Evolutionary conservation across 352 stramenopile species (phyloP), one percentile per base, ranked within the genome.

Genomic region (Aphanomyces cochlioides): DNA sequence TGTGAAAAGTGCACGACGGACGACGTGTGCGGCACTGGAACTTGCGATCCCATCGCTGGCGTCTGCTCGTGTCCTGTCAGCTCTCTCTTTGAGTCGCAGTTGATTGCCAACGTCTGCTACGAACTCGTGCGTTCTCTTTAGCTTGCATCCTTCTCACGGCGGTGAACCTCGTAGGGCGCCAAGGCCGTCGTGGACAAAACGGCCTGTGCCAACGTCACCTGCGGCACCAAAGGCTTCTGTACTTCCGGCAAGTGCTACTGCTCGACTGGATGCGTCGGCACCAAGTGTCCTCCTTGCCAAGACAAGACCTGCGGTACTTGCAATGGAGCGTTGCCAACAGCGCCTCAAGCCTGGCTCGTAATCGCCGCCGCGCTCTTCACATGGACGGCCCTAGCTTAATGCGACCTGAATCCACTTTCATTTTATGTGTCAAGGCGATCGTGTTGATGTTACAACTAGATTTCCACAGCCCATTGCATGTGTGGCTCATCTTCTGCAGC

Each of bases 41-140:
- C 19, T 3, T 70, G 64, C 54, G 47, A 63, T 36, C 5, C 39
- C 28, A 45, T 40, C n/a, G 34, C 64, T 7, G 64, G 64, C 47
- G n/a, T 45, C 19, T 70, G 64, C 54, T 60, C 47, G 36, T 70
- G 64, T 34, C 36, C 37, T 4, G 7, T 54, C 47, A 61, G 56
- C 10, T 21, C 64, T 7, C 28, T 38, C 12, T 13, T 13, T 15
- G 38, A 45, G 12, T 45, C 34, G 19, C 47, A 59, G 21, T 4
- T 12, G 12, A 70, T 60, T 21, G 43, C 64, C 48, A 70, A 70
- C 54, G 28, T 61, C 6, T 70, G 64, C 64, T 61, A 61, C 54
- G 5, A 37, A 7, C 8, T 21, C 4, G 64, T 70, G 60, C 15
- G 15, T 58, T n/a, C 6, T 69, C 13, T 40, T 15, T 1, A 47